Evolutionary conservation across 2,329 filamentous ascomycete species (phyloP), one percentile per base, ranked within the genome.

Genomic region (Cytospora leucostoma): DNA sequence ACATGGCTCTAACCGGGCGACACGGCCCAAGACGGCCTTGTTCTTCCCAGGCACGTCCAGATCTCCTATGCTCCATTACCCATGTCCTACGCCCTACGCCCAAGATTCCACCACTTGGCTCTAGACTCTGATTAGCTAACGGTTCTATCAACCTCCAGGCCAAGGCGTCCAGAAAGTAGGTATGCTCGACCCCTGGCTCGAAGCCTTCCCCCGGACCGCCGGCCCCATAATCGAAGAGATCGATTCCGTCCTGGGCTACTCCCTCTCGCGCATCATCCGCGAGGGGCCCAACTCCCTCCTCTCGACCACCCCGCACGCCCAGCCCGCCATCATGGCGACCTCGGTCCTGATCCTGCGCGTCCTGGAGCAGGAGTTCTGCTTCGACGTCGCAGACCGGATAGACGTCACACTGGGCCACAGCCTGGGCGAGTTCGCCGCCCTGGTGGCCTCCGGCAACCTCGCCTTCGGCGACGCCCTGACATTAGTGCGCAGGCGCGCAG

Each of bases 301-400:
- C 62, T 96, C 91, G 49, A 84, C 86, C 63, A 97, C 94, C 5
- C 86, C 90, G 68, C 93, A 96, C 73, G 91, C 94, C 4, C 94
- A 98, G 76, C 94, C 94, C 1, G 93, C 94, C 70, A 97, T 97
- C 75, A 96, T 98, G 92, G 92, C 93, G 15, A 95, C 92, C 4
- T 96, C 92, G 34, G 88, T 97, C 72, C 84, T 97, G 64, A 96
- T 97, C 72, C 83, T 97, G 61, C 89, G 91, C 62, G 88, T 97
- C 65, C 83, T 98, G 67, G 92, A 97, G 78, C 80, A 85, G 66
- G 91, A 97, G 68, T 97, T 94, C 73, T 87, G 84, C 49, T 96
- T 97, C 77, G 81, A 85, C 63, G 84, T 88, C 7, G 77, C 80
- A 10, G 85, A 90, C 62, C 83, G 88, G 64, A 88, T 93, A 51